Conservation (phyloP, 176 grass and related monocot species). For the Olyra latifolia region DNA sequence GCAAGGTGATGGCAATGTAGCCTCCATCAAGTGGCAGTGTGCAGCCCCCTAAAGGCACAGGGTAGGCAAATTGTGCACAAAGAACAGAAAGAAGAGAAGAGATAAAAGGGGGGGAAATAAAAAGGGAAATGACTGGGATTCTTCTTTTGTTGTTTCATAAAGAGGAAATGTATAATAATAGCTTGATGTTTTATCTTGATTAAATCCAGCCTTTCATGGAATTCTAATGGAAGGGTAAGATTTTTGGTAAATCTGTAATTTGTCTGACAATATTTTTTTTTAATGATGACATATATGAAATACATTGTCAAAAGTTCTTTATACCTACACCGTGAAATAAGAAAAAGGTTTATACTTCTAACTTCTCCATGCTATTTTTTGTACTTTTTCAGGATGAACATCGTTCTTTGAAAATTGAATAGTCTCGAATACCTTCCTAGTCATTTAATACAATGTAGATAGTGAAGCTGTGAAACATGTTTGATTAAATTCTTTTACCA, state of each 20-base stretch:
- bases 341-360: neutral
- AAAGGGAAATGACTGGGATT: neutral
- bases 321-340: constrained; percentile 11
- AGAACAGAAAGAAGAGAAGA: neutral
- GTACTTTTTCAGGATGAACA: neutral
- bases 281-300: neutral
- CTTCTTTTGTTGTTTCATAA: neutral
- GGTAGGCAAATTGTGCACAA: neutral
- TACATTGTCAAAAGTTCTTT: neutral
- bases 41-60: neutral
- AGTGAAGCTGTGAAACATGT: constrained; percentile 21
- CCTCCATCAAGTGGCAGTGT: neutral
- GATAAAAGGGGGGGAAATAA: neutral
- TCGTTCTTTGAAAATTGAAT: constrained; percentile 9
- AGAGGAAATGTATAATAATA: neutral
- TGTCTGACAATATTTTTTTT: neutral
- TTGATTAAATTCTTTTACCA: constrained; percentile 17
- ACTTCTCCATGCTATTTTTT: neutral
- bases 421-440: neutral
- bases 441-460: neutral
- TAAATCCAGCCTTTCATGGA: neutral
- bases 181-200: neutral
- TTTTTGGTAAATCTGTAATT: neutral
- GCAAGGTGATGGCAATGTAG: constrained; percentile 5
- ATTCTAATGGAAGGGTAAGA: neutral